Evolutionary conservation across 2,329 filamentous ascomycete species (phyloP), one percentile per base, ranked within the genome.

Genomic region (Venturia asperata): DNA sequence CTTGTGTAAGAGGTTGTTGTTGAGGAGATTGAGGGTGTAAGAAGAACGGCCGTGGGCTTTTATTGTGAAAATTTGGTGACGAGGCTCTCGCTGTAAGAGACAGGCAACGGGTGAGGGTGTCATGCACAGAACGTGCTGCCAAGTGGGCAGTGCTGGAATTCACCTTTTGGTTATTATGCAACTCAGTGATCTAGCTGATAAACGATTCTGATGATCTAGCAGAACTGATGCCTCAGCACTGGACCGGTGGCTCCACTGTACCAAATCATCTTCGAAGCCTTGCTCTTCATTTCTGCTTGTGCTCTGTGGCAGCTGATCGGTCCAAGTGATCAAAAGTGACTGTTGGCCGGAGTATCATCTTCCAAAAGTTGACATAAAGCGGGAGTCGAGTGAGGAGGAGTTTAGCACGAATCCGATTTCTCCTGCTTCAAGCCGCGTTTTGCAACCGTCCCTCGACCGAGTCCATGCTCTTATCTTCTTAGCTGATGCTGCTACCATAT

Each of bases 391-490:
- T 39, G 6, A 39, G 43, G 2, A 21, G 30, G 19, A 10, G 42
- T 61, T 61, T 17, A 19, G 47, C 30, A 15, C 17, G 1, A 3
- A 19, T n/a, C 62, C 30, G 17, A 64, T 47, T 39, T 45, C n/a
- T n/a, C n/a, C n/a, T n/a, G n/a, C n/a, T n/a, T n/a, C n/a, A n/a
- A n/a, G n/a, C 27, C 34, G 60, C n/a, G 63, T 64, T 21, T 45
- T 58, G 52, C 63, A 58, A n/a, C 63, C 49, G 24, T 34, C 42
- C 41, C 52, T 55, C 30, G 49, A 60, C 19, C 49, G 49, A 24
- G 37, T 58, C 63, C 63, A 64, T 27, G 63, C 52, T 64, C 49
- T 39, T 56, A 21, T 64, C 39, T 64, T 64, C 24, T 24, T 24
- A 5, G 5, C 17, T 17, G 45, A 10, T 24, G n/a, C 49, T 43